Base-by-base conservation (phyloP, 2,329 filamentous ascomycete species). In the Alternaria gaisen region DNA sequence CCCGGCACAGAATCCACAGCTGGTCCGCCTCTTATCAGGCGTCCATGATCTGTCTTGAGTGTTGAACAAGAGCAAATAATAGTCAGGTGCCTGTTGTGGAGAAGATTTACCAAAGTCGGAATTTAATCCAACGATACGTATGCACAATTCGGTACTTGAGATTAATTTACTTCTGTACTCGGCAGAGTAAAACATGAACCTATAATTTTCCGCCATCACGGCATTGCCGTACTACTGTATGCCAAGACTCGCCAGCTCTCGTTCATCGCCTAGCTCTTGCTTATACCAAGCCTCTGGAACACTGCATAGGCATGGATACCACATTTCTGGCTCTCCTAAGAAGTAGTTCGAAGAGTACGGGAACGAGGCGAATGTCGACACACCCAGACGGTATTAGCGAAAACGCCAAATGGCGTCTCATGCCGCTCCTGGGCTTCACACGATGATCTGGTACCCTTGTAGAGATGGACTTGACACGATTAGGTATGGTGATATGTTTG, bases 221-320 rank as follows among this genome's bases (percentile, higher is more conserved):
- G 53, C 10, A 20, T 26, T 36, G 41, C 42, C 28, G 30, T 53
- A 36, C 57, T 54, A 40, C 38, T 53, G 47, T n/a, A 22, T 32
- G 28, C 53, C 18, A 53, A 53, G 40, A 24, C 22, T 44, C 40
- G 16, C 12, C 51, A 43, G 18, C 41, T 43, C 36, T 44, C 30
- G 30, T 30, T 36, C 18, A 53, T 43, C 51, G n/a, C 30, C 44
- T 52, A 47, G 58, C 12, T 26, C 53, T 46, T 57, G 40, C 34
- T 53, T 16, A 18, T 26, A 50, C 22, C 56, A 60, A 50, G 60
- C 50, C 53, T 60, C 30, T 42, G 50, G 56, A 65, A 60, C 50
- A 32, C 40, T 58, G 16, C 14, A 34, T 38, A 26, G 40, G 52
- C 51, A 53, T 54, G 18, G 56, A 40, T 58, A 43, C 51, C 54